Base-by-base conservation (phyloP, 2,329 filamentous ascomycete genomes). In the Saccharata proteae region DNA sequence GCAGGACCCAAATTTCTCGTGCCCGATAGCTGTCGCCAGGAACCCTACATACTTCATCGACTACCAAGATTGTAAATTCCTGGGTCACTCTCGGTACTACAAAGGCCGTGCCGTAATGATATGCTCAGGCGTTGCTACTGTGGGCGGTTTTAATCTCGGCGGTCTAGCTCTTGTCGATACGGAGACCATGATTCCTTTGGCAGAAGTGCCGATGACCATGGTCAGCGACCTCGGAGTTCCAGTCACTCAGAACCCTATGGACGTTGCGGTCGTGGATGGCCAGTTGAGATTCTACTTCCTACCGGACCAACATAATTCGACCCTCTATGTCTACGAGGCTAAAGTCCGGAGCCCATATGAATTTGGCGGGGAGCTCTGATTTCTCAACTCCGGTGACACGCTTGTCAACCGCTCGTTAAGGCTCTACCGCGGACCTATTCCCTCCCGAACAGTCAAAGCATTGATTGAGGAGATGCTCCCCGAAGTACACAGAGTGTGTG, bases 1-100 rank as follows among this genome's bases (percentile, higher is more conserved):
- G 19, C 7, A 21, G 7, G 19, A 21, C 19, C 7, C 19, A n/a
- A 7, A 7, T 21, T 21, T 7, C 7, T 7, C 19, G 7, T 7
- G 7, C 7, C 19, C 19, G 1, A 37, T 67, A 53, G 35, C 28
- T 5, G 38, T 41, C 10, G 40, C 45, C 5, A 36, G 41, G 5
- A 65, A 66, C 29, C 62, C 61, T 0, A 57, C 49, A 20, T 54
- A 61, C 40, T 67, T 56, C 43, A 43, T 62, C 33, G 64, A 67
- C 37, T 67, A 67, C 40, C 63, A 68, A 43, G 64, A 67, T 49
- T 67, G 63, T 48, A 67, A 67, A 41, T 66, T 58, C 44, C 47
- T 67, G 1, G 64, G 63, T 4, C 55, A 54, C 39, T 52, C 55
- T 10, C 37, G 42, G 7, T 37, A 46, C 5, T 60, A 61, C 28